Evolutionary conservation across 305 asterid species (phyloP), one percentile per base, ranked within the genome.

Genomic region (Fraxinus sp.): DNA sequence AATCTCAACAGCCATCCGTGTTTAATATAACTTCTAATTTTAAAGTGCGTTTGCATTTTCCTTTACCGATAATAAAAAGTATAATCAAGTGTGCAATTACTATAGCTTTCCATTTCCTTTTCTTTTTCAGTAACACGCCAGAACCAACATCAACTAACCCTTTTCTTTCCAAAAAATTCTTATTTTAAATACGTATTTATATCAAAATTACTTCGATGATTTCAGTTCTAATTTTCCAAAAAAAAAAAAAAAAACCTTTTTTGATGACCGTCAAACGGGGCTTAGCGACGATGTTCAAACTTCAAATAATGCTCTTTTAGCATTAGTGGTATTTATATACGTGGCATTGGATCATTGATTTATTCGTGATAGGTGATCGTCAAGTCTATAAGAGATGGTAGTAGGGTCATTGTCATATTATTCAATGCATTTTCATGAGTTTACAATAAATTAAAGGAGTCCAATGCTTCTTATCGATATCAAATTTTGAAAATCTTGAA

Each of bases 41-140:
- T 78, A 79, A 72, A 80, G 68, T 10, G 10, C 44, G n/a, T 16
- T 26, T 8, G 26, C 13, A 9, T 77, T 39, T 24, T 28, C 77
- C 79, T 22, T 82, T 80, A 76, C 71, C 46, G 26, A 59, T 41
- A 71, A 18, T 5, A 55, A 32, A 78, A 78, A 55, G 6, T 78
- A 52, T 8, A 77, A 4, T 77, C 44, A 2, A 0, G 11, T 16
- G 3, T n/a, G 16, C 49, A 20, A 18, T 35, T 18, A 39, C 79
- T 70, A 76, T 39, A 80, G 74, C 78, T 75, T 28, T 78, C 55
- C 85, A 81, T 14, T 66, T 79, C 41, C 46, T 71, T 37, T 62
- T 64, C 79, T 77, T 4, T 46, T 66, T 68, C 72, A 10, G 59
- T 75, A 13, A 39, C 55, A 36, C n/a, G 1, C 62, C 37, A 76